Conservation (phyloP, 1,284 basidiomycete species). For the Puccinia triticina region DNA sequence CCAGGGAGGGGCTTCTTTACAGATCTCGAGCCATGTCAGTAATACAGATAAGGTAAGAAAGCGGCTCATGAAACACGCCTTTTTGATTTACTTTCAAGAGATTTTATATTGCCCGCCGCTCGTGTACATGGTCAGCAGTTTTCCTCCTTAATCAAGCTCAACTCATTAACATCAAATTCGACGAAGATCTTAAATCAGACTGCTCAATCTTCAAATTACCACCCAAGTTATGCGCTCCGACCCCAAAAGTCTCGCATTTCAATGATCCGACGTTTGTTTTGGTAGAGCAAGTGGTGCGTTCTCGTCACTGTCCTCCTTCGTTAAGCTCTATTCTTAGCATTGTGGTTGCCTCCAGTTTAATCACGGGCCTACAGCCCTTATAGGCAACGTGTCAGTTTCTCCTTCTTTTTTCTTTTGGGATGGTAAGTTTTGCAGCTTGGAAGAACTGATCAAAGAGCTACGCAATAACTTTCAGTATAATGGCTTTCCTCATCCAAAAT, state of each 20-base stretch:
- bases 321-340: background rate
- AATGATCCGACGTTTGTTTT: background rate
- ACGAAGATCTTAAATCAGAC: too few relatives aligned
- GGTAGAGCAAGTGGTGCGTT: background rate
- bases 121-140: conserved; percentile 1
- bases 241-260: background rate
- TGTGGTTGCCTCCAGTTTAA: background rate
- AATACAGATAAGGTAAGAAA: background rate
- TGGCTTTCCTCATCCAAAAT: conserved; percentile 1
- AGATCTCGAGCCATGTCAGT: background rate
- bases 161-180: too few relatives aligned
- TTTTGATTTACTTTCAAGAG: background rate
- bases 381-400: background rate
- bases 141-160: background rate
- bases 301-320: background rate
- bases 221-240: background rate
- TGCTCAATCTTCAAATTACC: background rate
- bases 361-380: background rate
- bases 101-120: background rate
- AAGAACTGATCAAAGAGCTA: background rate
- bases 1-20: background rate
- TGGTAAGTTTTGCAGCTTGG: background rate
- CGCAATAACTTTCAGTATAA: background rate
- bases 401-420: background rate
- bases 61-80: background rate